Base-by-base conservation (phyloP, 805 yeast species). In the Metschnikowia cubensis region DNA sequence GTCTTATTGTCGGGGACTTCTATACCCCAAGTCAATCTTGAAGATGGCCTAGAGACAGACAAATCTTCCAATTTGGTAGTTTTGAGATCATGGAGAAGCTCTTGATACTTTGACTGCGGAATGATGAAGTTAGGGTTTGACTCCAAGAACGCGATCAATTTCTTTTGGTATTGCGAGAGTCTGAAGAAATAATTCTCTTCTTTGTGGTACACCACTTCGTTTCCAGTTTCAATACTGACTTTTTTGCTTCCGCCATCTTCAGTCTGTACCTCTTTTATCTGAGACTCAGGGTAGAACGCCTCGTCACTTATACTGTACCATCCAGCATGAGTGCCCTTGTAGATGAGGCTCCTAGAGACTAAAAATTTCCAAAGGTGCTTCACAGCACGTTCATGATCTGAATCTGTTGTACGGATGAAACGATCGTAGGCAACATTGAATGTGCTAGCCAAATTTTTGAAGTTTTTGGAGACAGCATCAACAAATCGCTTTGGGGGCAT, bases 281-380 rank as follows among this genome's bases (percentile, higher is more conserved):
- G 96, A 2, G 81, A 68, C 53, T 85, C 95, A 0, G 98, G 87
- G 60, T 89, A 92, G 61, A 94, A 94, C 1, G 97, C 86, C 68
- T 94, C 99, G 63, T 94, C 99, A 44, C 95, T 85, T 6, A 92
- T 73, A 6, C 96, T 88, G 63, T 94, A 94, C 98, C 98, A 94
- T 1, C 99, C 99, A 44, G 80, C 68, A 64, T 94, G 99, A 31
- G 77, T 71, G 6, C 96, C 97, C 62, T 85, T 80, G 63, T 89
- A 89, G 1, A 94, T 87, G 56, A 70, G 80, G 0, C 88, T 92
- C 41, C 77, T 81, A 0, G 76, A 68, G 40, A 66, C 51, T 53
- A 94, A 79, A 1, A 69, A 53, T 1, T 74, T 65, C 98, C 99
- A 94, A 53, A 94, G 77, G 31, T 73, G 65, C 33, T 73, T 70